A percentile compares a stretch with the other conserved stretches of the same genome.
Conservation (phyloP, 2,329 filamentous ascomycete species). For the Chaetothyriales sp. region DNA sequence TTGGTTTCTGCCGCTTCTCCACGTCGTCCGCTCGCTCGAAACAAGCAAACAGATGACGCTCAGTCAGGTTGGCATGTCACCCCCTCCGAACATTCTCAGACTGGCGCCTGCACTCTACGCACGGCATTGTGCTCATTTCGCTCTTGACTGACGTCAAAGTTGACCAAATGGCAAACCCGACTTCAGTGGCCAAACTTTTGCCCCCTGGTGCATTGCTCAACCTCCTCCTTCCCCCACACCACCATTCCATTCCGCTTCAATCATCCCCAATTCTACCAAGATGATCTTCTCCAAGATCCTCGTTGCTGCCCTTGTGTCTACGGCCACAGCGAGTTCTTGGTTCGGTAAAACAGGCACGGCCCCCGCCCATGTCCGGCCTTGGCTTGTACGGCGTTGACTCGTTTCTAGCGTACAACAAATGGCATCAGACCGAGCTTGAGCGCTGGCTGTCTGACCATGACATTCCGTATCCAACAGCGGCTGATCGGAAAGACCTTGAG, state of each 20-base stretch:
- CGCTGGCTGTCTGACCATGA: constrained; percentile 90
- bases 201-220: constrained; percentile 2
- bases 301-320: constrained; percentile 55
- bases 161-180: not conserved
- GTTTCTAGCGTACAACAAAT: constrained; percentile 80
- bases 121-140: constrained; percentile 8
- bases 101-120: not conserved
- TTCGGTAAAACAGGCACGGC: constrained; percentile 67
- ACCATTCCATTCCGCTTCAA: not conserved
- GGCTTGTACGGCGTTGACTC: constrained; percentile 6
- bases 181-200: not conserved
- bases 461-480: constrained; percentile 75
- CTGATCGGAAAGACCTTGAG: constrained; percentile 91
- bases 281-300: constrained; percentile 70
- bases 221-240: too few species aligned
- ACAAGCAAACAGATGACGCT: not conserved
- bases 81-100: not conserved
- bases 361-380: not conserved
- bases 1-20: constrained; percentile 4
- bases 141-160: constrained; percentile 1
- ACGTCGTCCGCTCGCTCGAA: constrained; percentile 8
- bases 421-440: constrained; percentile 96
- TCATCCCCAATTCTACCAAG: constrained; percentile 18
- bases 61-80: not conserved
- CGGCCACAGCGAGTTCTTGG: constrained; percentile 62